Evolutionary conservation across 305 asterid genomes (phyloP).

Genomic region (Caryopteris hybrid): DNA sequence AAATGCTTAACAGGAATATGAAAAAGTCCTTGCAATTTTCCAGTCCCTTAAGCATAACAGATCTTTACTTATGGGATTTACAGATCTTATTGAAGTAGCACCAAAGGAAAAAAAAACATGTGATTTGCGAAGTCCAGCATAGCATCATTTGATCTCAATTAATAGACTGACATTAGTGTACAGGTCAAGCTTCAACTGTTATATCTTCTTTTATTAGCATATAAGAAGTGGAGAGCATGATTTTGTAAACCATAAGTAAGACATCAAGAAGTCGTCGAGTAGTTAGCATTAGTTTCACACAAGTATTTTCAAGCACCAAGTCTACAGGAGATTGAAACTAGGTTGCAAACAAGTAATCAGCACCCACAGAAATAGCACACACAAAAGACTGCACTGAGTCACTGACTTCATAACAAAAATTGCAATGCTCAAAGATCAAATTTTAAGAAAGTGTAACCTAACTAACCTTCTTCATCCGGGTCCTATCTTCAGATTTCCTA

Average conservation of each 20-base stretch:
- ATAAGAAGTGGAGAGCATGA: neutral
- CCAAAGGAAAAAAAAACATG: neutral
- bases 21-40: conserved; percentile 2
- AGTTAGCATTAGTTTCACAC: neutral
- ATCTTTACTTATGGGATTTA: neutral
- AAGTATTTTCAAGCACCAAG: conserved; percentile 1
- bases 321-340: neutral
- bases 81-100: too few relatives aligned
- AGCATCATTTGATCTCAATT: neutral
- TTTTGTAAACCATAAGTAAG: too few relatives aligned
- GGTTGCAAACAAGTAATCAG: neutral
- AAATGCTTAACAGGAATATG: conserved; percentile 5
- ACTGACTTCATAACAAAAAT: neutral
- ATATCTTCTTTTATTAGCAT: neutral
- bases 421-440: neutral
- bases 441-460: neutral
- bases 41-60: neutral
- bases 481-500: conserved; percentile 69
- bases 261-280: too few relatives aligned
- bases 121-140: conserved; percentile 3
- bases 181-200: neutral
- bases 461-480: conserved; percentile 89
- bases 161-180: neutral
- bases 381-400: too few relatives aligned
- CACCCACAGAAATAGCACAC: too few relatives aligned